A percentile compares a stretch with the other conserved stretches of the same genome.
Conservation (phyloP, 768 basidiomycete genomes). For the Mycena latifolia region DNA sequence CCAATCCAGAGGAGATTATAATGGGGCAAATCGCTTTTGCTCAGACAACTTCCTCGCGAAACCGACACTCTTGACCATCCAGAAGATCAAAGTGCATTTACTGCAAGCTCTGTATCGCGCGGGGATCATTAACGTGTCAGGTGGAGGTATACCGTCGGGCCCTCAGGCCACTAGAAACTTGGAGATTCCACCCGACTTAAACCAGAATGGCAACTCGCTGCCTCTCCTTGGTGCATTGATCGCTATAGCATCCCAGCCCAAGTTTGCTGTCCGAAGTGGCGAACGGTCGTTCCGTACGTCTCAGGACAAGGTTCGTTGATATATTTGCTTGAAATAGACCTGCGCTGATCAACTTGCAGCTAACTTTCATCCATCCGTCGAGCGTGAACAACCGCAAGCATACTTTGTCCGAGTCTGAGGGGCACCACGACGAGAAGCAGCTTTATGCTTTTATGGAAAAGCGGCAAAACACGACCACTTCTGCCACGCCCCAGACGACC, state of each 20-base stretch:
- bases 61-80: constrained; percentile 84
- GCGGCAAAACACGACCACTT: constrained; percentile 75
- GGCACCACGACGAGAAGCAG: constrained; percentile 69
- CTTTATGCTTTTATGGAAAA: constrained; percentile 89
- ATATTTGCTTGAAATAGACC: not conserved
- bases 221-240: constrained; percentile 88
- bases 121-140: constrained; percentile 87
- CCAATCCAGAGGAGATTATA: constrained; percentile 75
- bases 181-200: constrained; percentile 74
- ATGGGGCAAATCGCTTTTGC: constrained; percentile 80
- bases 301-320: constrained; percentile 79
- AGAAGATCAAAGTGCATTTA: constrained; percentile 84
- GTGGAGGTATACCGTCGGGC: constrained; percentile 63
- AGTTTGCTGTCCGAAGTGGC: constrained; percentile 85
- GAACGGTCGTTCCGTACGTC: constrained; percentile 79
- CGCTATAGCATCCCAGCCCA: constrained; percentile 88
- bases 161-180: constrained; percentile 49
- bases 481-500: constrained; percentile 66
- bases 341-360: constrained; percentile 53
- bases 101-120: constrained; percentile 81
- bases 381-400: constrained; percentile 87
- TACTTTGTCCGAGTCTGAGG: constrained; percentile 44
- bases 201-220: constrained; percentile 77
- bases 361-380: constrained; percentile 83
- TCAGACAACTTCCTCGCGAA: constrained; percentile 90